phyloP scores from a whole-genome alignment of 257 asterid species.

The Jacaranda copaia region DNA sequence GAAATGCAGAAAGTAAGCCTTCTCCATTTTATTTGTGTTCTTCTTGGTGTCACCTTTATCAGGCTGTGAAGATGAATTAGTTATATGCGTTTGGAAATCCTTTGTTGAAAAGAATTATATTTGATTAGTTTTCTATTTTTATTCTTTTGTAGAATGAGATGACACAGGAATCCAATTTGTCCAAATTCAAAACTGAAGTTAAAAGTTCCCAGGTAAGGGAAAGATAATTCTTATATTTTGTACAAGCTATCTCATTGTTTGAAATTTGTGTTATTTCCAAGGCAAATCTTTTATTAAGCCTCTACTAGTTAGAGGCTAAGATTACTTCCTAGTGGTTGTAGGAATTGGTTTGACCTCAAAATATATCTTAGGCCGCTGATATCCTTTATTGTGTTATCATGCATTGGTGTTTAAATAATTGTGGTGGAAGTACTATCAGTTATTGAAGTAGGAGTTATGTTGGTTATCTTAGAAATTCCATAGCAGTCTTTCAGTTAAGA shows the following conservation, averaged over 20 bases:
- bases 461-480: not conserved
- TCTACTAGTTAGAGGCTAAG: not conserved
- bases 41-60: not conserved
- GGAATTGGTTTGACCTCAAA: slow-evolving; percentile 7
- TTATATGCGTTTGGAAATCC: slow-evolving; percentile 12
- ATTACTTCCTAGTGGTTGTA: slow-evolving; percentile 8
- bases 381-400: not conserved
- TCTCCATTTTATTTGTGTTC: not conserved
- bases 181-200: slow-evolving; percentile 84
- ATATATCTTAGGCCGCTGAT: not conserved
- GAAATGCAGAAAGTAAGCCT: slow-evolving; percentile 73
- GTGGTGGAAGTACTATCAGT: not conserved
- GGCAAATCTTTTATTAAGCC: not conserved
- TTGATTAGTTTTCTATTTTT: not conserved
- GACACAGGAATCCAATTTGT: slow-evolving; percentile 77
- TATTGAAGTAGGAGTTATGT: not conserved
- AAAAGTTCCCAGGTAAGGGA: slow-evolving; percentile 83
- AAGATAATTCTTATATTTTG: not conserved
- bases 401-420: slow-evolving; percentile 12
- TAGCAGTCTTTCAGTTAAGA: not conserved
- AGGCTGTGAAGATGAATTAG: not conserved
- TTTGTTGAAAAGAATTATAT: not conserved
- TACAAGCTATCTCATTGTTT: not conserved
- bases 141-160: slow-evolving; percentile 70
- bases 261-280: not conserved